Percentiles rank a stretch among this genome's conserved stretches.
phyloP scores from a whole-genome alignment of 805 yeast genomes.

The Hemisphaericaspora nanyangensis region DNA sequence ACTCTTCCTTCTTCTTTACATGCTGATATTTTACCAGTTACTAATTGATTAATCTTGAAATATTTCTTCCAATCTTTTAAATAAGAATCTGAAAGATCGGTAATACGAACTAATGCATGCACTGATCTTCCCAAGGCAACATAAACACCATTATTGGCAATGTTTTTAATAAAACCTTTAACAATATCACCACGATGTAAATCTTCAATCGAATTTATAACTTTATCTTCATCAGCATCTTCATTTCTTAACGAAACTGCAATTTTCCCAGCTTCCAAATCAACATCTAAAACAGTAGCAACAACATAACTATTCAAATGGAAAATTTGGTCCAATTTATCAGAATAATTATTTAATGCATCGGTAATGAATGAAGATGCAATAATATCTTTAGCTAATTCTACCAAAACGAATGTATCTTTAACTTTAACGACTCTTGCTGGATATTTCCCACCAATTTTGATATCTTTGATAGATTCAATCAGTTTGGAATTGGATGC shows the following conservation, averaged over 20 bases:
- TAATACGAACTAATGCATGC: slow-evolving; percentile 75
- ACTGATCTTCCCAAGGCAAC: slow-evolving; percentile 68
- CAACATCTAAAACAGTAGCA: slow-evolving; percentile 52
- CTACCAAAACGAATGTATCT: slow-evolving; percentile 61
- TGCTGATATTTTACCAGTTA: slow-evolving; percentile 67
- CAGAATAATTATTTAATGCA: slow-evolving; percentile 65
- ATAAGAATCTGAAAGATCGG: slow-evolving; percentile 77
- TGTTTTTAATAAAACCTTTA: slow-evolving; percentile 74
- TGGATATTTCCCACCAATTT: slow-evolving; percentile 54
- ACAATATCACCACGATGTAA: slow-evolving; percentile 68
- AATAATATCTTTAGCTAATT: slow-evolving; percentile 57
- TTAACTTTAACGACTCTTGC: slow-evolving; percentile 59
- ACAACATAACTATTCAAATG: slow-evolving; percentile 50
- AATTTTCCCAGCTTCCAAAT: slow-evolving; percentile 47
- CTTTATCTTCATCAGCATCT: slow-evolving; percentile 49
- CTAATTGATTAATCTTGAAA: slow-evolving; percentile 66
- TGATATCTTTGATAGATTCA: slow-evolving; percentile 44
- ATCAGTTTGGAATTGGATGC: slow-evolving; percentile 43
- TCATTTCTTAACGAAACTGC: slow-evolving; percentile 60
- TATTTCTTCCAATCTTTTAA: slow-evolving; percentile 85
- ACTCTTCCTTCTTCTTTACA: slow-evolving; percentile 62
- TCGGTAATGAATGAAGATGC: slow-evolving; percentile 74
- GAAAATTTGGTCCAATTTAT: slow-evolving; percentile 47
- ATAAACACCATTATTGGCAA: slow-evolving; percentile 73
- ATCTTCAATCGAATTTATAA: slow-evolving; percentile 47